Evolutionary conservation across 1,284 basidiomycete genomes (phyloP).

Genomic region (Veloboletus limbatus): DNA sequence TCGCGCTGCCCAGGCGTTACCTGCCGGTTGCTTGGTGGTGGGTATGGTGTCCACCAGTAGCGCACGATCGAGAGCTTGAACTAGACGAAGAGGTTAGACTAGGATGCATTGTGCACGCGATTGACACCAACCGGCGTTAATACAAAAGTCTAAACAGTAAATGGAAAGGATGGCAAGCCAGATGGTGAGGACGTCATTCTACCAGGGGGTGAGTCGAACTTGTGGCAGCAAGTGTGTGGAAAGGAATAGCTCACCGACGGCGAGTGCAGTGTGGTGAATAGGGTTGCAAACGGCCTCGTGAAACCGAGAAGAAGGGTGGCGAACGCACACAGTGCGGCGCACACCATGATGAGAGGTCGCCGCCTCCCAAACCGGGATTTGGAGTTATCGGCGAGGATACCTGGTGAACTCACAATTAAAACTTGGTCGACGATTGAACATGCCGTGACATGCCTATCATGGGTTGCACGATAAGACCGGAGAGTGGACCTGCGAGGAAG

Average conservation of each 20-base stretch:
- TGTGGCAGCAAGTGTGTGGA: too few relatives aligned
- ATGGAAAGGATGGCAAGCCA: constrained; percentile 82
- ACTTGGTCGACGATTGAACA: neutral
- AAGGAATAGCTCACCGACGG: constrained; percentile 32
- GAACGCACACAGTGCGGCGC: constrained; percentile 62
- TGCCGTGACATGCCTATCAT: constrained; percentile 58
- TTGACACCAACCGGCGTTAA: constrained; percentile 72
- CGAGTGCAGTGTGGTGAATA: constrained; percentile 49
- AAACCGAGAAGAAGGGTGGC: constrained; percentile 87
- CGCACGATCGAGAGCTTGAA: constrained; percentile 82
- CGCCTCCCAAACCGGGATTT: constrained; percentile 82
- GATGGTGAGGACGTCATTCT: constrained; percentile 69
- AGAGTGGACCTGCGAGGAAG: constrained; percentile 91
- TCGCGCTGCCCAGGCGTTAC: constrained; percentile 93
- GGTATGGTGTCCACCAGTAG: constrained; percentile 73
- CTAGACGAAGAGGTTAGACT: constrained; percentile 34
- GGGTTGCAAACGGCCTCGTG: constrained; percentile 67
- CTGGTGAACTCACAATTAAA: constrained; percentile 27
- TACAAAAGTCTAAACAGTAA: constrained; percentile 89
- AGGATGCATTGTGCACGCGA: neutral
- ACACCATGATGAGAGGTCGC: constrained; percentile 81
- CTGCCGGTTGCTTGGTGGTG: constrained; percentile 73
- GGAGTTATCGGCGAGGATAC: constrained; percentile 85
- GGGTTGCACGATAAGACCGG: constrained; percentile 90
- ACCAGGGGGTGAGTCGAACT: neutral